Evolutionary conservation across 306 rosid species (phyloP).

Genomic region (Elaeagnus macrophylla): DNA sequence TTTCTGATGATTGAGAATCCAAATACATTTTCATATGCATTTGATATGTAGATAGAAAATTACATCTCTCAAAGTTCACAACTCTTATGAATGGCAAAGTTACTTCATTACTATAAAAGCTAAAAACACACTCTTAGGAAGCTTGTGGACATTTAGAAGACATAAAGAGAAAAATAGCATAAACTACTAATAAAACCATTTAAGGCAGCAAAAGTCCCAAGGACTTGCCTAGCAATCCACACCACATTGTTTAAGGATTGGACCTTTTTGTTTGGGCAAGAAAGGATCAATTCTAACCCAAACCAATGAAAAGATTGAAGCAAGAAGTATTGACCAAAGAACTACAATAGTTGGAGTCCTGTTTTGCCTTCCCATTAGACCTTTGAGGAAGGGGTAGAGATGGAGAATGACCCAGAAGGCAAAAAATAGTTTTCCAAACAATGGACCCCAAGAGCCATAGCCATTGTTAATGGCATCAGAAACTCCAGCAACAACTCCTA

Average conservation of each 20-base stretch:
- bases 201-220: background rate
- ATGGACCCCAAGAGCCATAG: conserved; percentile 79
- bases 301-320: conserved; percentile 74
- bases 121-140: too few relatives aligned
- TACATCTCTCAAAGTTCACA: too few relatives aligned
- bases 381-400: conserved; percentile 94
- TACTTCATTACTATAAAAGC: too few relatives aligned
- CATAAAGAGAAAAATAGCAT: background rate
- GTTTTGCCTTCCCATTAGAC: conserved; percentile 85
- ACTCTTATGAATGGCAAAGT: too few relatives aligned
- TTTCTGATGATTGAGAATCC: too few relatives aligned
- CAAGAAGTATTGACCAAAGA: conserved; percentile 73
- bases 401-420: conserved; percentile 91
- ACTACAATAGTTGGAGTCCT: conserved; percentile 85
- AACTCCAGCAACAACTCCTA: conserved; percentile 90
- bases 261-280: conserved; percentile 81
- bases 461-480: conserved; percentile 90
- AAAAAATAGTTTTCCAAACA: conserved; percentile 82
- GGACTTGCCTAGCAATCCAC: conserved; percentile 48
- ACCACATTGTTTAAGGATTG: conserved; percentile 84
- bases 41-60: too few relatives aligned
- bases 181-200: background rate
- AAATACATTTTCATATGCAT: too few relatives aligned
- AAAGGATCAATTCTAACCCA: conserved; percentile 90
- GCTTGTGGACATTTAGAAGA: too few relatives aligned